Evolutionary conservation across 805 yeast genomes (phyloP).

Genomic region (Myxozyma mucilagina): DNA sequence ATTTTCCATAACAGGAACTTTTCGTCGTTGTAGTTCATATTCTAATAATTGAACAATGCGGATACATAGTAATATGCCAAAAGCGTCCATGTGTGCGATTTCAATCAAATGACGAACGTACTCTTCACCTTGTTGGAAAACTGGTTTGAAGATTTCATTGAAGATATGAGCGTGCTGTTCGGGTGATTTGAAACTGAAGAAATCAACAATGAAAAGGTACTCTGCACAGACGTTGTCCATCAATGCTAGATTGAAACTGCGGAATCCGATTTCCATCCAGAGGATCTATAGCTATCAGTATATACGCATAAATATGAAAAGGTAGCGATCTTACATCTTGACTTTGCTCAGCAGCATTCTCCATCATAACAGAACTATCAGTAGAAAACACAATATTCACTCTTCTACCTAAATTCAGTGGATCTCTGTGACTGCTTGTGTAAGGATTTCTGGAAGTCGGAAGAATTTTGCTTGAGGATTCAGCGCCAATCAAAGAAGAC

Average conservation of each 20-base stretch:
- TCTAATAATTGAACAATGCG: conserved; percentile 67
- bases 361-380: conserved; percentile 67
- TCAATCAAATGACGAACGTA: conserved; percentile 48
- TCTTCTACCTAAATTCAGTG: conserved; percentile 59
- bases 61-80: conserved; percentile 75
- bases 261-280: conserved; percentile 71
- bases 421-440: conserved; percentile 45
- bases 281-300: conserved; percentile 38
- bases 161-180: conserved; percentile 40
- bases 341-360: conserved; percentile 81
- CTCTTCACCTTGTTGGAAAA: conserved; percentile 51
- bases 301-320: not conserved
- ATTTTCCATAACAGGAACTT: conserved; percentile 69
- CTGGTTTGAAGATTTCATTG: conserved; percentile 52
- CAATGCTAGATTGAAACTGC: conserved; percentile 70
- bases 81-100: conserved; percentile 57
- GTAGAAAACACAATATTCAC: conserved; percentile 55
- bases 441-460: conserved; percentile 19
- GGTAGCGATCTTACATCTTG: conserved; percentile 42
- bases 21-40: conserved; percentile 64
- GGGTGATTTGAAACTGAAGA: conserved; percentile 48
- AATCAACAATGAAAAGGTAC: conserved; percentile 68
- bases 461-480: not conserved
- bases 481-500: conserved; percentile 55
- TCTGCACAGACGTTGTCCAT: conserved; percentile 78